A percentile compares a stretch with the other conserved stretches of the same genome.
Evolutionary conservation across 2,329 filamentous ascomycete genomes (phyloP).

Genomic region (Fusarium sulawesiense): DNA sequence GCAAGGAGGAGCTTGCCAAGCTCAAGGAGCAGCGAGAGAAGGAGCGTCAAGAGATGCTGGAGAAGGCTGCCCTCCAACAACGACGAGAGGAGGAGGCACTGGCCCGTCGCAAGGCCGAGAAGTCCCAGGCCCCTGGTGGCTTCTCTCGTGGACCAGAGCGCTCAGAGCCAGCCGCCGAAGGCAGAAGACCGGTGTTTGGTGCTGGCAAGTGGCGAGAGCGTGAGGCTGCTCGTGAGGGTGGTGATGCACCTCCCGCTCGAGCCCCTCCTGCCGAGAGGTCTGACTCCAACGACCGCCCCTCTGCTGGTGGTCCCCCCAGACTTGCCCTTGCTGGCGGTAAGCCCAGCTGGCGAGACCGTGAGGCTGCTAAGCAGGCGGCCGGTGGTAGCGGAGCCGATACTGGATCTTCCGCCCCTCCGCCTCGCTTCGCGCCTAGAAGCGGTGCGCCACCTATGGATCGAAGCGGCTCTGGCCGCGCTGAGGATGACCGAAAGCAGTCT

Average conservation of each 20-base stretch:
- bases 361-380: constrained; percentile 62
- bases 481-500: constrained; percentile 53
- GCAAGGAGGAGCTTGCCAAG: constrained; percentile 75
- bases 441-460: constrained; percentile 58
- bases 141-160: constrained; percentile 49
- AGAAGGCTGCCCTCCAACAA: constrained; percentile 76
- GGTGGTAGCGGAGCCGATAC: constrained; percentile 54
- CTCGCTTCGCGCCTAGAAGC: constrained; percentile 53
- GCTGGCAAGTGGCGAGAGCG: constrained; percentile 58
- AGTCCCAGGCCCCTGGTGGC: constrained; percentile 56
- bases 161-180: constrained; percentile 46
- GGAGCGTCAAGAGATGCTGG: constrained; percentile 74
- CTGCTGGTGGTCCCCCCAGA: constrained; percentile 65
- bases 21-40: constrained; percentile 73
- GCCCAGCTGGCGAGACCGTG: constrained; percentile 79
- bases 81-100: constrained; percentile 90
- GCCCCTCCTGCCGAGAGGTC: constrained; percentile 55
- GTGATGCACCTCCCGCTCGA: constrained; percentile 48
- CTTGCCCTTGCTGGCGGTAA: constrained; percentile 69
- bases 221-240: constrained; percentile 47
- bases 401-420: constrained; percentile 50
- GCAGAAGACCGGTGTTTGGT: constrained; percentile 51
- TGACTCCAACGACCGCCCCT: constrained; percentile 60
- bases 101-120: constrained; percentile 76
- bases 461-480: constrained; percentile 56